Evolutionary conservation across 768 basidiomycete genomes (phyloP), one percentile per base, ranked within the genome.

Genomic region (Suillus paluster): DNA sequence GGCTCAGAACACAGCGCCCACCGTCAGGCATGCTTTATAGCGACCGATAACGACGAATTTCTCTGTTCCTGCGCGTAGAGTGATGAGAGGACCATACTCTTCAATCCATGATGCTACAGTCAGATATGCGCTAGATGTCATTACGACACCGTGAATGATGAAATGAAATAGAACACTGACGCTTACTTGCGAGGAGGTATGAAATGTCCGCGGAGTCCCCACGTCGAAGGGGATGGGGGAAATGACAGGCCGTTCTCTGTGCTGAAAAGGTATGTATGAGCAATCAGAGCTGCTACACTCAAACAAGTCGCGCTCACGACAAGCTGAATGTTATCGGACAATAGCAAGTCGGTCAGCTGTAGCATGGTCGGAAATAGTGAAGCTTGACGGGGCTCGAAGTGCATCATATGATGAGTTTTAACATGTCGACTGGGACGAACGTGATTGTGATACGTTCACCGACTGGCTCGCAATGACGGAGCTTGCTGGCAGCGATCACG

Each of bases 21-120:
- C 48, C 9, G 25, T 27, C 4, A 9, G 17, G 17, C 41, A 9
- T 27, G 58, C 61, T 23, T 62, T n/a, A 50, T 64, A 50, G 19
- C 62, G 62, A 21, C 62, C 62, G 6, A 63, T 52, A 50, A 60
- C 36, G 19, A 63, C 49, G 15, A 44, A 30, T n/a, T 52, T 41
- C 21, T 61, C 52, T 1, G n/a, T 44, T 17, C 60, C 62, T 23
- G 50, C 12, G n/a, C 38, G 34, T 10, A 63, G 23, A 11, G 60
- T 38, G 12, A 63, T 59, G 27, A 63, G 38, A 25, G 62, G 59
- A 5, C 62, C 59, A 38, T 60, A 36, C 11, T 62, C 48, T 30
- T 61, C 46, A 36, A 60, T 60, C 62, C 62, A 63, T 38, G 48
- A 49, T 27, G 15, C 48, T 49, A 49, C 25, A 2, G 48, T 49